A percentile compares a stretch with the other conserved stretches of the same genome.
These are phyloP conservation scores for Tolypocladium ophioglossoides DNA, from an alignment of 2,329 filamentous ascomycete genomes.

Conservation along the genomic window DNA sequence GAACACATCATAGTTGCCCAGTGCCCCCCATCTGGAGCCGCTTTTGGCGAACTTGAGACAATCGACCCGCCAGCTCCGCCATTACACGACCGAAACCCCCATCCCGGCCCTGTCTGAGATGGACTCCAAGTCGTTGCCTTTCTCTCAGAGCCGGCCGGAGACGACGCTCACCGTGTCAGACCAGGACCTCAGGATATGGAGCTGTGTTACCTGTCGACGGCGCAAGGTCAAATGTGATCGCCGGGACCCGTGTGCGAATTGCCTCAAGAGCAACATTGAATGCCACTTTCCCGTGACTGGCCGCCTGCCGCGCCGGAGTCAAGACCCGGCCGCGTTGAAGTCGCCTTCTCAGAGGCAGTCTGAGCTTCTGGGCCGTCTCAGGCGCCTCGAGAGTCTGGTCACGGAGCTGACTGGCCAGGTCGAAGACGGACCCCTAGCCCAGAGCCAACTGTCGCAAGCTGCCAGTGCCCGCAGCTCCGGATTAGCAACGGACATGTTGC, in stretches of 20 bases:
- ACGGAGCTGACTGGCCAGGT: constrained; percentile 19
- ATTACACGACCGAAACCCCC: not conserved
- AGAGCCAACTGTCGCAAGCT: not conserved
- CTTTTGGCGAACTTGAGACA: too few species aligned
- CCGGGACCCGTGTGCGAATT: constrained; percentile 17
- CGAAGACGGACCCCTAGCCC: constrained; percentile 10
- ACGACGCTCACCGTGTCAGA: not conserved
- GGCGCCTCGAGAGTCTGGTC: constrained; percentile 18
- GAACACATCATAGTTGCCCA: not conserved
- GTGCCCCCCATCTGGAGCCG: not conserved
- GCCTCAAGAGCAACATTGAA: constrained; percentile 13
- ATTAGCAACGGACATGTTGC: not conserved
- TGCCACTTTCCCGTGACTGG: constrained; percentile 21
- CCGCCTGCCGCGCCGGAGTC: constrained; percentile 15
- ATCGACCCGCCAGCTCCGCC: not conserved
- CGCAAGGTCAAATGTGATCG: constrained; percentile 21
- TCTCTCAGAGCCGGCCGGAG: not conserved
- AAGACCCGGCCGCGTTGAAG: constrained; percentile 7
- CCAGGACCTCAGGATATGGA: constrained; percentile 17
- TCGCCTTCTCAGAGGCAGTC: constrained; percentile 17
- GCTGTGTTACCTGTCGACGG: constrained; percentile 19
- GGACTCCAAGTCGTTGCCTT: not conserved
- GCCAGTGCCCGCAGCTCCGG: not conserved
- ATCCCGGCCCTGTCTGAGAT: not conserved
- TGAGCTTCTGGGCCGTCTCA: constrained; percentile 16